Evolutionary conservation across 2,329 filamentous ascomycete genomes (phyloP).

Genomic region (Aspergillus oerlinghausenensis): DNA sequence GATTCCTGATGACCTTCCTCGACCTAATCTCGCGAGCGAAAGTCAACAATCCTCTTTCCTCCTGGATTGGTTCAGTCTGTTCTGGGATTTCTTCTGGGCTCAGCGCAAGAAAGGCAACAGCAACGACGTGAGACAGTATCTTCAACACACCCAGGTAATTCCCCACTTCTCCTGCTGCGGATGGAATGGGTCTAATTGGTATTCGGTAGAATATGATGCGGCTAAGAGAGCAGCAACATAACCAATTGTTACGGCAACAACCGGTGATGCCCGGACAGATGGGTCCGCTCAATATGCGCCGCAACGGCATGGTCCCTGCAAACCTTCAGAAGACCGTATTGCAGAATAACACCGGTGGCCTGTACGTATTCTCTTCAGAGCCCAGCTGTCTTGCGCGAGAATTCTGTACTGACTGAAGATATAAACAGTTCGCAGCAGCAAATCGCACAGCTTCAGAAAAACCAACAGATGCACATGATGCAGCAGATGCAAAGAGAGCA

Average conservation of each 20-base stretch:
- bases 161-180: conserved; percentile 2
- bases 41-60: conserved; percentile 72
- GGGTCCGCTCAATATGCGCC: conserved; percentile 58
- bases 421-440: conserved; percentile 55
- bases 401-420: conserved; percentile 18
- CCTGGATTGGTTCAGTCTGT: conserved; percentile 96
- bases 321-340: conserved; percentile 68
- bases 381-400: conserved; percentile 2
- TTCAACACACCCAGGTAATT: conserved; percentile 72
- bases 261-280: conserved; percentile 55
- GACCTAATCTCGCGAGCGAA: conserved; percentile 53
- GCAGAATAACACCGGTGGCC: conserved; percentile 59
- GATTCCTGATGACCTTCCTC: conserved; percentile 73
- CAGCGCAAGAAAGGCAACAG: conserved; percentile 67
- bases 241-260: conserved; percentile 70
- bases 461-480: conserved; percentile 55
- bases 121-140: conserved; percentile 66
- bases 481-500: conserved; percentile 85
- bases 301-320: conserved; percentile 33
- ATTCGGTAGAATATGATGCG: conserved; percentile 57
- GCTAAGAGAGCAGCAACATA: conserved; percentile 69
- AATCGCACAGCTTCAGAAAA: conserved; percentile 65
- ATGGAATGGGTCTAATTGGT: conserved; percentile 14
- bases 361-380: conserved; percentile 29
- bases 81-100: conserved; percentile 92